A percentile compares a stretch with the other conserved stretches of the same genome.
Conservation (phyloP, 345 rosid genomes). For the Bruguiera gymnorhiza region DNA sequence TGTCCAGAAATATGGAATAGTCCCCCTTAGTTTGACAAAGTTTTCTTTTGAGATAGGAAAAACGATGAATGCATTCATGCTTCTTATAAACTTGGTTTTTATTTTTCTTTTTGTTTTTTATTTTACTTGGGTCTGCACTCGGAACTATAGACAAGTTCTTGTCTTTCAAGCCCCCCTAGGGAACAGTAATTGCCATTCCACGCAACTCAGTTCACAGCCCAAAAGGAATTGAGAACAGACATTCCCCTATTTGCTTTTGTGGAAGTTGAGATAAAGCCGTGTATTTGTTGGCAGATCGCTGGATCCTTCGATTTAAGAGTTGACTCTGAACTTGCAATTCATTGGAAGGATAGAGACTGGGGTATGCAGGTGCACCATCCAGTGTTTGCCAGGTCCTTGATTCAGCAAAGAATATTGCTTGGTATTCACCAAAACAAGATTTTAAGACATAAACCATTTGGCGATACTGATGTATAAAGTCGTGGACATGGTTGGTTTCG, state of each 20-base stretch:
- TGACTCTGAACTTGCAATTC: not conserved
- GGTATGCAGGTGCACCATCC: not conserved
- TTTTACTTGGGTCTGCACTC: too few species aligned
- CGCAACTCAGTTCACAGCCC: too few species aligned
- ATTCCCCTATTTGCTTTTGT: too few species aligned
- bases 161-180: too few species aligned
- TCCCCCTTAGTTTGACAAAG: not conserved
- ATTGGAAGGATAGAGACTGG: not conserved
- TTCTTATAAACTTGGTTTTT: too few species aligned
- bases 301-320: conserved; percentile 89
- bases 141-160: too few species aligned
- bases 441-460: not conserved
- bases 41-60: too few species aligned
- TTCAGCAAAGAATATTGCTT: not conserved
- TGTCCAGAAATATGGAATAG: not conserved
- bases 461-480: not conserved
- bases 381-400: not conserved
- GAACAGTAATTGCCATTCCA: too few species aligned
- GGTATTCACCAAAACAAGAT: not conserved
- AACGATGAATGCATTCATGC: too few species aligned
- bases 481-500: too few species aligned
- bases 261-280: not conserved
- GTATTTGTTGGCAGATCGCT: conserved; percentile 51
- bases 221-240: too few species aligned
- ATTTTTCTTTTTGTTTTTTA: too few species aligned